These are phyloP conservation scores for Epichloe festucae DNA, from an alignment of 2,329 filamentous ascomycete genomes.

Conservation along the genomic window DNA sequence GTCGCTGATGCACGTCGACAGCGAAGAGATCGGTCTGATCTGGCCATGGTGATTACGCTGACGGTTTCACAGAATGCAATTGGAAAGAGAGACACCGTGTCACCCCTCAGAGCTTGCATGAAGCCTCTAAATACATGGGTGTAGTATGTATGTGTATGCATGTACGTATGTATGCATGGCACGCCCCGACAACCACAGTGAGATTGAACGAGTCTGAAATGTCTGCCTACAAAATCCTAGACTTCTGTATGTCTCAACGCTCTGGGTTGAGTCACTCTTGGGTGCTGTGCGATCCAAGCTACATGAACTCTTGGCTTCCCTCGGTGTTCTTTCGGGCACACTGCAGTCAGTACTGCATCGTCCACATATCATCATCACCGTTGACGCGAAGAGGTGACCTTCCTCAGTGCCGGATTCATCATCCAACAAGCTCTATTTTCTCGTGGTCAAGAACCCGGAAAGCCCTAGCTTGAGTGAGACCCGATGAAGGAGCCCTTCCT, in stretches of 20 bases:
- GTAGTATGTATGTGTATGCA: background rate
- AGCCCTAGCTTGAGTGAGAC: background rate
- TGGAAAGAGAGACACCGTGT: background rate
- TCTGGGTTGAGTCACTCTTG: background rate
- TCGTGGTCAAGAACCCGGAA: background rate
- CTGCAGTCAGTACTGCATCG: background rate
- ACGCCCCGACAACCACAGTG: background rate
- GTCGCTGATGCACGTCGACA: background rate
- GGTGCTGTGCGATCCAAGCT: background rate
- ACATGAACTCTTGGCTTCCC: slow-evolving; percentile 1
- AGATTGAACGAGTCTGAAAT: background rate
- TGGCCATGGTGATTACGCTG: background rate
- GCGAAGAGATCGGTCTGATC: background rate
- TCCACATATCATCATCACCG: background rate
- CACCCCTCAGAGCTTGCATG: background rate
- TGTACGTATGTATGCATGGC: background rate
- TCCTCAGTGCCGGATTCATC: background rate
- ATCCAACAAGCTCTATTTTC: background rate
- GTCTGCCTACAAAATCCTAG: background rate
- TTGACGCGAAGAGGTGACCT: background rate
- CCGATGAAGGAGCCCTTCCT: background rate
- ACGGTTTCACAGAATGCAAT: background rate
- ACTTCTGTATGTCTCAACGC: background rate
- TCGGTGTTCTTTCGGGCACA: background rate
- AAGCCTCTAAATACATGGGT: background rate